A percentile compares a stretch with the other conserved stretches of the same genome.
Conservation (phyloP, 371 early-diverging fungal genomes). For the Dichotomocladium elegans region DNA sequence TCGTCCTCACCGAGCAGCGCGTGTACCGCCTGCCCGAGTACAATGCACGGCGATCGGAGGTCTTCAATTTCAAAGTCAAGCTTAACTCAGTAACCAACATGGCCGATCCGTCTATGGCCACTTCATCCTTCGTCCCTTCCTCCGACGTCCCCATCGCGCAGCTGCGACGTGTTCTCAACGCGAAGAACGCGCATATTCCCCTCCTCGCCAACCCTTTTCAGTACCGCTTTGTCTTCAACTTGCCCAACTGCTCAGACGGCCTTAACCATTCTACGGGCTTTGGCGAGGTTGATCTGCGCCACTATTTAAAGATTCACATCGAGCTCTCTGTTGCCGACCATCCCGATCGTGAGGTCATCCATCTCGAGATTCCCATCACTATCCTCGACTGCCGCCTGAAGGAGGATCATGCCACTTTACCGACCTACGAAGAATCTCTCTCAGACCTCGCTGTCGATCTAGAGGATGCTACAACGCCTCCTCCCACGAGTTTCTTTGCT, state of each 20-base stretch:
- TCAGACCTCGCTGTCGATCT: slow-evolving; percentile 19
- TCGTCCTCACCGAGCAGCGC: slow-evolving; percentile 32
- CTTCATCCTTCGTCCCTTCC: slow-evolving; percentile 17
- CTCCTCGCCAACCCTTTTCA: slow-evolving; percentile 30
- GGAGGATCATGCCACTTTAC: slow-evolving; percentile 36
- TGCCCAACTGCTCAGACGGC: slow-evolving; percentile 37
- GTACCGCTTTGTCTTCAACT: slow-evolving; percentile 33
- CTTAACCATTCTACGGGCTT: slow-evolving; percentile 40
- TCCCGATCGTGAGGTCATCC: slow-evolving; percentile 16
- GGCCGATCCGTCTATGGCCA: slow-evolving; percentile 15
- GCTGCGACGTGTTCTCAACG: slow-evolving; percentile 23
- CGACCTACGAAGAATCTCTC: slow-evolving; percentile 38
- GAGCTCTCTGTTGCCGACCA: slow-evolving; percentile 23
- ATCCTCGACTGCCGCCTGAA: slow-evolving; percentile 45
- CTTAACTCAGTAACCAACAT: slow-evolving; percentile 23
- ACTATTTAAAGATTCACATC: slow-evolving; percentile 34
- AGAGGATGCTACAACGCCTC: slow-evolving; percentile 13
- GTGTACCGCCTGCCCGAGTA: slow-evolving; percentile 43
- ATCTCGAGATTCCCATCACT: slow-evolving; percentile 42
- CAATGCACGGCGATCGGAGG: slow-evolving; percentile 28
- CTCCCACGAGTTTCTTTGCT: slow-evolving; percentile 28
- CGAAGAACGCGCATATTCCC: slow-evolving; percentile 45
- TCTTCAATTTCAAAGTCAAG: slow-evolving; percentile 33
- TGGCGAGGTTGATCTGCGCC: slow-evolving; percentile 34
- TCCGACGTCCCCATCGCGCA: slow-evolving; percentile 20